phyloP scores from a whole-genome alignment of 305 asterid genomes.

The Fraxinus platypoda region DNA sequence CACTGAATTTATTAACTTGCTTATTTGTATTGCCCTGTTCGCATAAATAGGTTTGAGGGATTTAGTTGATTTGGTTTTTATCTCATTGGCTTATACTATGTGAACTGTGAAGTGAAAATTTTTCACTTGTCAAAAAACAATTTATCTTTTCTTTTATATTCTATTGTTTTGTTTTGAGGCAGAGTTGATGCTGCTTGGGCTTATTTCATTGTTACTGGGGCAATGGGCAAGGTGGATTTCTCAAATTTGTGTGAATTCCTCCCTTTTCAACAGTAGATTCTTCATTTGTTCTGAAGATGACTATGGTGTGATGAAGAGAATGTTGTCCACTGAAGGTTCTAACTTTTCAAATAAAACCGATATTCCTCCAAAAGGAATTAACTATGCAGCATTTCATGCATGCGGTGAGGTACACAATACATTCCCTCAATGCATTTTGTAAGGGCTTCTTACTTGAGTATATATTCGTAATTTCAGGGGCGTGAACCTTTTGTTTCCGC shows the following conservation, averaged over 20 bases:
- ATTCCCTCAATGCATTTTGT: background rate
- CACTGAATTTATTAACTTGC: background rate
- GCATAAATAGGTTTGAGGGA: background rate
- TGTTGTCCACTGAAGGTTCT: constrained; percentile 25
- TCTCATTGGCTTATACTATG: background rate
- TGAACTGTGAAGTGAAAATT: background rate
- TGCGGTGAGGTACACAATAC: constrained; percentile 63
- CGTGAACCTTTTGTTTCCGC: constrained; percentile 86
- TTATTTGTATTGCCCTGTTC: background rate
- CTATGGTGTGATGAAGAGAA: constrained; percentile 34
- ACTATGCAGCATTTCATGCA: constrained; percentile 39
- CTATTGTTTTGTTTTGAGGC: constrained; percentile 21
- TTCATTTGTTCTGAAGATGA: constrained; percentile 69
- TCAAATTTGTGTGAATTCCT: constrained; percentile 73
- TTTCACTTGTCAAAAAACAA: background rate
- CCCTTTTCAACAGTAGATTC: constrained; percentile 77
- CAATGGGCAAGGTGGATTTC: constrained; percentile 89
- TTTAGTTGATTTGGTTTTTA: background rate
- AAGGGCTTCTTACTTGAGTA: background rate
- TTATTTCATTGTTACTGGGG: constrained; percentile 79
- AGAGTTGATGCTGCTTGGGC: constrained; percentile 93
- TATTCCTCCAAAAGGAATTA: constrained; percentile 56
- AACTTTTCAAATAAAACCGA: constrained; percentile 41
- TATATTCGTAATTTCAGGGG: constrained; percentile 43
- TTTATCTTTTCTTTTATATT: background rate